Evolutionary conservation across 495 filamentous ascomycete species (phyloP).

Genomic region (Xylaria longipes): DNA sequence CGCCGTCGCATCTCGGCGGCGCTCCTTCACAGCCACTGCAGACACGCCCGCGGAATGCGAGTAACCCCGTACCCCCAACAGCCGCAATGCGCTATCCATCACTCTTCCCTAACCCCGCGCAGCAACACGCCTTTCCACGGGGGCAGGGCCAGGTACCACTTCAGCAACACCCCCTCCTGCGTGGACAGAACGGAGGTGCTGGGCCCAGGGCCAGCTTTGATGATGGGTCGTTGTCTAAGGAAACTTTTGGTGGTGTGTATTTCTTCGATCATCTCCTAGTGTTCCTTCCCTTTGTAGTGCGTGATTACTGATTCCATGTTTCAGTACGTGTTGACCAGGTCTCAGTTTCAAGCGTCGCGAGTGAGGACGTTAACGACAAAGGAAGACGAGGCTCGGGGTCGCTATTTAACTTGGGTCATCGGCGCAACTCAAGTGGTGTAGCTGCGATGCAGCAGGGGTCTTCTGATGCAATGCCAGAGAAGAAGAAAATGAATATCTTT

Average conservation of each 20-base stretch:
- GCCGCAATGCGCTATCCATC: slow-evolving; percentile 47
- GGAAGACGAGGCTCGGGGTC: slow-evolving; percentile 27
- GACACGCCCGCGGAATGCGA: slow-evolving; percentile 32
- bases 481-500: slow-evolving; percentile 35
- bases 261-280: slow-evolving; percentile 1
- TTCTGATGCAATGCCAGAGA: slow-evolving; percentile 23
- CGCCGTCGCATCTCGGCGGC: slow-evolving; percentile 12
- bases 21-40: slow-evolving; percentile 19
- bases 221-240: slow-evolving; percentile 28
- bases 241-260: slow-evolving; percentile 25
- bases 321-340: slow-evolving; percentile 35
- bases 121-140: slow-evolving; percentile 13
- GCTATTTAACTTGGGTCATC: slow-evolving; percentile 32
- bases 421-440: slow-evolving; percentile 28
- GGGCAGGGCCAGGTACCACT: slow-evolving; percentile 29
- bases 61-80: slow-evolving; percentile 45
- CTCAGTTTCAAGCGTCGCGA: slow-evolving; percentile 31
- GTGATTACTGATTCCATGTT: slow-evolving; percentile 6
- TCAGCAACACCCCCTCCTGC: slow-evolving; percentile 29
- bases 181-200: slow-evolving; percentile 18
- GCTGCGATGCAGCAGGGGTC: slow-evolving; percentile 20
- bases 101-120: slow-evolving; percentile 35
- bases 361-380: slow-evolving; percentile 31
- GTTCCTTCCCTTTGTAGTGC: background rate
- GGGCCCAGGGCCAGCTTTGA: slow-evolving; percentile 2